Evolutionary conservation across 2,329 filamentous ascomycete species (phyloP).

Genomic region (Arthroderma sp.): DNA sequence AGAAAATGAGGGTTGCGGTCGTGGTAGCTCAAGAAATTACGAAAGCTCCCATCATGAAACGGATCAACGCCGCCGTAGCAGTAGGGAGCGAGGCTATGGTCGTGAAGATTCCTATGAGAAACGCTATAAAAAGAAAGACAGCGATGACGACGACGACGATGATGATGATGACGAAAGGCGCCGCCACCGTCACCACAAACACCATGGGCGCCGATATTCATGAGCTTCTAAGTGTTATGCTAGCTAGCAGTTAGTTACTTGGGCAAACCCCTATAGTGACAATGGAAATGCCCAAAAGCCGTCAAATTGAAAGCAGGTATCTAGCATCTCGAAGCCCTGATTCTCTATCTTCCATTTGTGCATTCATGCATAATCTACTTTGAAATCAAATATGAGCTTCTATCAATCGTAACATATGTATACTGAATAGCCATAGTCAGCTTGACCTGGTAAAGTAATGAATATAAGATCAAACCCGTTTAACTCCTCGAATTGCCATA

Average conservation of each 20-base stretch:
- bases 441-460: no score
- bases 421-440: no score
- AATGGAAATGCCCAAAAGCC: no score
- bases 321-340: background rate
- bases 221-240: background rate
- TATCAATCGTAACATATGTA: no score
- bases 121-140: conserved; percentile 5
- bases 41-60: conserved; percentile 9
- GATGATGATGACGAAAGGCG: conserved; percentile 7
- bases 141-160: conserved; percentile 11
- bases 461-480: no score
- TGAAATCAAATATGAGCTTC: background rate
- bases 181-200: conserved; percentile 6
- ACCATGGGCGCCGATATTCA: conserved; percentile 7
- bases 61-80: conserved; percentile 16
- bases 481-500: no score
- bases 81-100: conserved; percentile 17
- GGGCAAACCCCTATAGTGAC: no score
- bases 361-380: background rate
- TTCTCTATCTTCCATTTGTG: background rate
- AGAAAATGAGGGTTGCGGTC: background rate
- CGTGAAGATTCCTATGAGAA: conserved; percentile 7
- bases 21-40: conserved; percentile 8
- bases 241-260: background rate
- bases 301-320: background rate